These are phyloP conservation scores for Salvia miltiorrhiza DNA, from an alignment of 257 asterid genomes.

Conservation along the genomic window DNA sequence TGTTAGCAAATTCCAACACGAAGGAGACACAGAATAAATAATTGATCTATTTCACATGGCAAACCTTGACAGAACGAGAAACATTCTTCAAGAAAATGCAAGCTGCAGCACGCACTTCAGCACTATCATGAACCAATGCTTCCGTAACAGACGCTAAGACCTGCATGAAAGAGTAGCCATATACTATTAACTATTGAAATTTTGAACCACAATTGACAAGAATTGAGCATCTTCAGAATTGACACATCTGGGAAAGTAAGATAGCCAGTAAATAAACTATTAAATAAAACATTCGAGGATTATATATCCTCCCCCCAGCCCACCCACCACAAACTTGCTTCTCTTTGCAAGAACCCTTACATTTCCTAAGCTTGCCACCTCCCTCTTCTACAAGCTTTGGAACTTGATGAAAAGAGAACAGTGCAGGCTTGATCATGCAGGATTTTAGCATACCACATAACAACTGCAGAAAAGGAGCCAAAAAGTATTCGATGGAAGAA, in stretches of 20 bases:
- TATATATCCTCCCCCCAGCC: background rate
- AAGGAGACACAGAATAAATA: conserved; percentile 8
- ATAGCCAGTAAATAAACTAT: conserved; percentile 4
- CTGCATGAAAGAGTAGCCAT: conserved; percentile 41
- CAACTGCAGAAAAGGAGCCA: background rate
- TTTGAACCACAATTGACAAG: background rate
- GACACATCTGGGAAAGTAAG: background rate
- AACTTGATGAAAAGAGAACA: background rate
- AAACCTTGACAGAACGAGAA: conserved; percentile 90
- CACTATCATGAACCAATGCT: conserved; percentile 61
- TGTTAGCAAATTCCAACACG: conserved; percentile 28
- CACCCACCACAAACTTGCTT: background rate
- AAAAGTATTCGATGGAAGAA: background rate
- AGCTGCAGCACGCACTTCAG: conserved; percentile 87
- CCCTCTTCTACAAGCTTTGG: background rate
- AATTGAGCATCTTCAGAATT: conserved; percentile 4
- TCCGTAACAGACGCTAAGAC: conserved; percentile 49
- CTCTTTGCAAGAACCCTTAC: background rate
- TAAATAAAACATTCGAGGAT: background rate
- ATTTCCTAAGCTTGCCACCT: background rate
- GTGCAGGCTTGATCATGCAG: background rate
- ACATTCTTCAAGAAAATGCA: conserved; percentile 75
- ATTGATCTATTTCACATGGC: conserved; percentile 19
- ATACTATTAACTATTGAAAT: background rate
- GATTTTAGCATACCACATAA: background rate